These are phyloP conservation scores for Penicillium sp. DNA, from an alignment of 2,329 filamentous ascomycete species.

Conservation along the genomic window DNA sequence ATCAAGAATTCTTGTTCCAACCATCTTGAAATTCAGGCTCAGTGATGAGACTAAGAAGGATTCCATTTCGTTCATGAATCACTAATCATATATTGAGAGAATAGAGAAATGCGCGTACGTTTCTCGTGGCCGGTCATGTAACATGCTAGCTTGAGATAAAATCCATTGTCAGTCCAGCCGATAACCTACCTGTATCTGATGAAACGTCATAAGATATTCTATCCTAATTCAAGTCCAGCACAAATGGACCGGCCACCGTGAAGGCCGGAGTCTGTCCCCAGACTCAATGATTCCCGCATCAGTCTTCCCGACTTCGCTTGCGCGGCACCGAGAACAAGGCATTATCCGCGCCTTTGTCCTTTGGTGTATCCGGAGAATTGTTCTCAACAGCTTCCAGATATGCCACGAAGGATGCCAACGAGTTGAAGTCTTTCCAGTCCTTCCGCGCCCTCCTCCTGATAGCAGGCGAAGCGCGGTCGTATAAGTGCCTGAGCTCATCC, in stretches of 20 bases:
- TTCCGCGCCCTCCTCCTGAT: background rate
- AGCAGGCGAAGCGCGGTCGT: background rate
- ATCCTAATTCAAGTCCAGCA: no score
- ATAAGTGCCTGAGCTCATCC: conserved; percentile 4
- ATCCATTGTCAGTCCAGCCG: background rate
- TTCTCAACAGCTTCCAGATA: background rate
- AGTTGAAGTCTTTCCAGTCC: background rate
- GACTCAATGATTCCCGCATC: background rate
- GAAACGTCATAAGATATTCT: background rate
- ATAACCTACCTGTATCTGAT: background rate
- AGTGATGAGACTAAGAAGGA: background rate
- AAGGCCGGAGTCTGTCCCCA: background rate
- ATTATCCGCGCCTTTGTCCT: background rate
- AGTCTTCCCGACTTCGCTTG: background rate
- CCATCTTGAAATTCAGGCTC: background rate
- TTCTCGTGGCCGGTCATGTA: background rate
- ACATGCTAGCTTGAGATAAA: background rate
- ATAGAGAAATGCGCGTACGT: background rate
- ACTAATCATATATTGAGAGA: background rate
- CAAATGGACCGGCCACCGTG: background rate
- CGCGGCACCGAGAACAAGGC: background rate
- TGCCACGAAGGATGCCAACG: background rate
- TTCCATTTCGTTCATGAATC: background rate
- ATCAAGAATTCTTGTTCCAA: background rate
- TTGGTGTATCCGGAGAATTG: background rate